A percentile compares a stretch with the other conserved stretches of the same genome.
Evolutionary conservation across 2,329 filamentous ascomycete genomes (phyloP).

Genomic region (Neopestalotiopsis clavispora): DNA sequence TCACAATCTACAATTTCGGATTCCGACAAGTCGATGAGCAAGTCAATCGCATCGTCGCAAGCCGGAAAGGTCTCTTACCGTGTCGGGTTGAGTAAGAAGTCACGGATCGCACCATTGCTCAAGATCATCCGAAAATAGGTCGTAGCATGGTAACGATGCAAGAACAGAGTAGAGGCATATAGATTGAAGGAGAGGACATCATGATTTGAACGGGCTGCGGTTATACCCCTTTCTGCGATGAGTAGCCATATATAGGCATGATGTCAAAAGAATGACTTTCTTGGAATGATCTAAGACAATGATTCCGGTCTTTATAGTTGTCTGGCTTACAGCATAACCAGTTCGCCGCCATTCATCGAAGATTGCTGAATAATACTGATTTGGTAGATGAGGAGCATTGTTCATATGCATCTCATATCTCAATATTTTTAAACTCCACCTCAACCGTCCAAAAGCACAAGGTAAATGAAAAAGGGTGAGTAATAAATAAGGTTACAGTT

Average conservation of each 20-base stretch:
- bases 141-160: neutral
- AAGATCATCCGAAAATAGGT: slow-evolving; percentile 49
- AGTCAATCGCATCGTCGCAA: slow-evolving; percentile 25
- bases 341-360: too few relatives aligned
- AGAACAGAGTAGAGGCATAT: neutral
- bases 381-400: too few relatives aligned
- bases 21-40: slow-evolving; percentile 23
- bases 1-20: slow-evolving; percentile 13
- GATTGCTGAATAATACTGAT: too few relatives aligned
- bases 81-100: slow-evolving; percentile 53
- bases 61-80: slow-evolving; percentile 45
- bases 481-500: too few relatives aligned
- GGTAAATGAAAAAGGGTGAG: too few relatives aligned
- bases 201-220: neutral
- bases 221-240: slow-evolving; percentile 12
- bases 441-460: too few relatives aligned
- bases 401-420: too few relatives aligned
- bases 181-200: neutral
- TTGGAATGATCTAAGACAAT: neutral
- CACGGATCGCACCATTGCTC: slow-evolving; percentile 51
- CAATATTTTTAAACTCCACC: too few relatives aligned
- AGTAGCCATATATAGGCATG: neutral
- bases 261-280: slow-evolving; percentile 19
- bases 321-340: too few relatives aligned
- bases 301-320: too few relatives aligned